Base-by-base conservation (phyloP, 805 yeast species). In the Candida nemodendra region DNA sequence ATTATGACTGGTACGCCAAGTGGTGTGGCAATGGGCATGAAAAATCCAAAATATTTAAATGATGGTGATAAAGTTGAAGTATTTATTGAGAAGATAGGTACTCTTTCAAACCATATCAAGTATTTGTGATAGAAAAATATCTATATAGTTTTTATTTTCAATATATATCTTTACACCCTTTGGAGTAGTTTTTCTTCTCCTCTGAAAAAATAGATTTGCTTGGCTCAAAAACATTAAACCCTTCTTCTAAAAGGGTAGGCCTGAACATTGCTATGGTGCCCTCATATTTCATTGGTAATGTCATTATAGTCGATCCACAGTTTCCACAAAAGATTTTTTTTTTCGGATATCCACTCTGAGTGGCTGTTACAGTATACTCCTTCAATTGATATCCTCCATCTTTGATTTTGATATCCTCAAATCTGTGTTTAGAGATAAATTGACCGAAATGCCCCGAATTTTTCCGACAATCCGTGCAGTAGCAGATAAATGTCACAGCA, bases 1-100 rank as follows among this genome's bases (percentile, higher is more conserved):
- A 71, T 76, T 37, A 69, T 72, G 50, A 75, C 78, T 39, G 81
- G 81, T 4, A 76, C 81, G 5, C 81, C 81, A 8, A 57, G 68
- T 13, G 81, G 81, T 18, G 78, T 72, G 8, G 81, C 77, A 5
- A 56, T 63, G 47, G 58, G 54, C 18, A 46, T 54, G 32, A 69
- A 69, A 14, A 67, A 62, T 21, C 55, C 66, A 24, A 59, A 50
- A 46, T 74, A 69, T 66, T 56, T 75, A 22, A 51, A 56, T 36
- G 53, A 75, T 44, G 73, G 71, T 8, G 79, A 75, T 45, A 59
- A 54, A 2, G 67, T 70, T 12, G 68, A 61, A 34, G 62, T 74
- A 39, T 55, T 55, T 33, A 55, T 74, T 21, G 71, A 67, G 19
- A 54, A 62, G 4, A 64, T 74, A 19, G 79, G 79, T 3, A 42